Base-by-base conservation (phyloP, 352 stramenopile genomes). In the Phytophthora pluvialis region DNA sequence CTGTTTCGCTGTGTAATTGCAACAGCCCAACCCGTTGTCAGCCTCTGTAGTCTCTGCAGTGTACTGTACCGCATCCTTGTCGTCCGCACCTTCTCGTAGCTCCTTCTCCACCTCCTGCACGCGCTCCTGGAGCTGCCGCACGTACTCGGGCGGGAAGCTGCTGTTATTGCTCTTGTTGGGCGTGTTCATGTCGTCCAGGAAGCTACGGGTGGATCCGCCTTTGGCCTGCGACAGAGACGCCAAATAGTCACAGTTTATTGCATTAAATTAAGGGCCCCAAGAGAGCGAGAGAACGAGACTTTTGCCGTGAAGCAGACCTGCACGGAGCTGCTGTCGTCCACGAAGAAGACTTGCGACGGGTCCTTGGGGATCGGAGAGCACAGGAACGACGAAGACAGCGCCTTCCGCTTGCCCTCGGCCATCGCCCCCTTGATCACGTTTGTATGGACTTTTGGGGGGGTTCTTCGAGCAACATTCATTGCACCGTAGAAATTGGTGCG, bases 351-450 rank as follows among this genome's bases (percentile, higher is more conserved):
- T 68, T 89, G 82, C 21, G 78, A 77, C 51, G 82, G 70, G 63
- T 89, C 80, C 12, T 78, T 81, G 13, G 77, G 77, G 36, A 90
- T 91, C 12, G 83, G 83, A 52, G 83, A 91, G 77, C 75, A 87
- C 60, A 90, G 64, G 72, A 90, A 88, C 50, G 74, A 78, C 28
- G 72, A 77, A 51, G 69, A 75, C 25, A 75, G 44, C 33, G 72
- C 48, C 59, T 70, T 75, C 54, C 47, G 65, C 60, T 75, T 72
- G 16, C 69, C 64, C 21, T 72, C 69, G 15, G 43, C 54, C 67
- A 79, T 79, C 21, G 29, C 57, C 44, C 52, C 36, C 29, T 62
- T n/a, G 7, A 52, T 44, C 29, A 42, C 12, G 18, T 57, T 60
- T 32, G 13, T 42, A 43, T 49, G n/a, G 39, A 18, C n/a, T 39